Evolutionary conservation across 805 yeast genomes (phyloP).

Genomic region (Blastobotrys mokoenaii): DNA sequence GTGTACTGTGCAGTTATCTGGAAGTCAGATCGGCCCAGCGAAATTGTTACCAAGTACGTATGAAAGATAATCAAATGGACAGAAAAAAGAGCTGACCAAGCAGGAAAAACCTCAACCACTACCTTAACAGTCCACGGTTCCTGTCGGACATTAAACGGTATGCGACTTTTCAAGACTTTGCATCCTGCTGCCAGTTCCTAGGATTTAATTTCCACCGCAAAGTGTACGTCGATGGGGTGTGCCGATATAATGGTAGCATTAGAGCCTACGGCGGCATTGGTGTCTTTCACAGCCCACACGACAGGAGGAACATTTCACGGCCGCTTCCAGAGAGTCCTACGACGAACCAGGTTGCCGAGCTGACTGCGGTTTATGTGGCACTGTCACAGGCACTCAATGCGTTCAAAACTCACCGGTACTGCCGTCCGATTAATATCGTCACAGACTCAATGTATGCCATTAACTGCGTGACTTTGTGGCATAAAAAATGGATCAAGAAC

Average conservation of each 20-base stretch:
- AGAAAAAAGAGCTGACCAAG: too few species aligned
- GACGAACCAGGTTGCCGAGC: conserved; percentile 78
- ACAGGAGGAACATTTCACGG: conserved; percentile 45
- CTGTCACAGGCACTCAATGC: conserved; percentile 28
- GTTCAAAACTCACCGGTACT: conserved; percentile 13
- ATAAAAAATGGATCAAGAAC: conserved; percentile 44
- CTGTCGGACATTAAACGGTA: too few species aligned
- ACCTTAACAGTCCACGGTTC: too few species aligned
- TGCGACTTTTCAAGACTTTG: too few species aligned
- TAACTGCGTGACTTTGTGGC: conserved; percentile 51
- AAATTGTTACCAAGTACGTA: too few species aligned
- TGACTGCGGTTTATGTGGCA: conserved; percentile 57
- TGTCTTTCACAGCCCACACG: conserved; percentile 53
- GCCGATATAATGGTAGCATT: conserved; percentile 46
- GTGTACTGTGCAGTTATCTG: too few species aligned
- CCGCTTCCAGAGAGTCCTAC: conserved; percentile 41
- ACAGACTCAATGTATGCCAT: conserved; percentile 69
- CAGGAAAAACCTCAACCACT: too few species aligned
- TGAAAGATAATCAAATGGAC: too few species aligned
- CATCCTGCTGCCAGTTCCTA: too few species aligned
- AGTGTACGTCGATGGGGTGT: conserved; percentile 76
- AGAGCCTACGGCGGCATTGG: conserved; percentile 60
- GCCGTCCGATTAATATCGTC: conserved; percentile 29
- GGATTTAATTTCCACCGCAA: neutral
- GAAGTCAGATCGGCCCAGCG: too few species aligned